Evolutionary conservation across 257 asterid species (phyloP).

Genomic region (Penstemon davidsonii): DNA sequence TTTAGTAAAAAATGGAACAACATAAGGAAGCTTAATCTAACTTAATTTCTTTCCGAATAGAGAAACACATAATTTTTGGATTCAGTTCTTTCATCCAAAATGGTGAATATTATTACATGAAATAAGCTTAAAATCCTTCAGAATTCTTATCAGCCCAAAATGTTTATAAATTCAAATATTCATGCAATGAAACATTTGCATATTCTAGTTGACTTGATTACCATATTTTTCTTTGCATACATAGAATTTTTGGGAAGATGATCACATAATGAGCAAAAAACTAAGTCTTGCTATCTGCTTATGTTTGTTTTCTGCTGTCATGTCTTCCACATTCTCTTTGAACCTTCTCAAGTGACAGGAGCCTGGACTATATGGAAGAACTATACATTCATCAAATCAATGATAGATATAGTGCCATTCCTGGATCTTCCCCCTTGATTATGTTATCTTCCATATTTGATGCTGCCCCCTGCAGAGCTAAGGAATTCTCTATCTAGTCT

Average conservation of each 20-base stretch:
- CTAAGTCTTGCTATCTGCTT: constrained; percentile 1
- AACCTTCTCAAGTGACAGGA: neutral
- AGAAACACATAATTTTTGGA: neutral
- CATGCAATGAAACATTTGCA: neutral
- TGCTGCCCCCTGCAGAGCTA: neutral
- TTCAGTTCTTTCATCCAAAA: neutral
- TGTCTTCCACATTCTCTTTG: neutral
- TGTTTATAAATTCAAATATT: too few species aligned
- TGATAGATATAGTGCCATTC: neutral
- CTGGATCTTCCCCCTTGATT: neutral
- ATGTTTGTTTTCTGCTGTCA: neutral
- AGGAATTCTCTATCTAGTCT: constrained; percentile 3
- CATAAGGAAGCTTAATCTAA: neutral
- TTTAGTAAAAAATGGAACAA: neutral
- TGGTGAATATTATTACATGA: neutral
- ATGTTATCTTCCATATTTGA: neutral
- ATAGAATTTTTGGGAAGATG: neutral
- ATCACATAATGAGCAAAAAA: neutral
- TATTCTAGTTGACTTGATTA: neutral
- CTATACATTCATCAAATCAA: neutral
- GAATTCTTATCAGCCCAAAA: neutral
- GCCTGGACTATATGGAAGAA: constrained; percentile 1
- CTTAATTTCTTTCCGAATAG: neutral
- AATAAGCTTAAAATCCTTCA: neutral
- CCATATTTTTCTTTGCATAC: neutral